Conservation (phyloP, 148 eudicot genomes). For the Rhododendron simsii region DNA sequence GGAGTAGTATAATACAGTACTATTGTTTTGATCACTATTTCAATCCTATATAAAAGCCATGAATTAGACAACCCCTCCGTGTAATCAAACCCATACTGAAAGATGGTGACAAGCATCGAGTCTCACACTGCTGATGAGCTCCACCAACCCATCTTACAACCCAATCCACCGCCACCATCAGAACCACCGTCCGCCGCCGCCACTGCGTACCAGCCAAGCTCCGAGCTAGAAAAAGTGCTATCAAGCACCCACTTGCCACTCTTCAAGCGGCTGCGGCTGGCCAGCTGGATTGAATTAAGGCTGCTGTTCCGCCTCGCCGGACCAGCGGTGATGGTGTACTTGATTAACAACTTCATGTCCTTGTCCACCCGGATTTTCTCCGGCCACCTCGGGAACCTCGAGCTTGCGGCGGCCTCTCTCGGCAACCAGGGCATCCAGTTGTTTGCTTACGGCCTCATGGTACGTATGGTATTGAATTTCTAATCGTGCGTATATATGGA, state of each 20-base stretch:
- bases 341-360: constrained; percentile 42
- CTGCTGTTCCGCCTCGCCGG: constrained; percentile 34
- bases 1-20: too few species aligned
- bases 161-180: background rate
- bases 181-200: background rate
- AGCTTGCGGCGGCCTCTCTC: constrained; percentile 51
- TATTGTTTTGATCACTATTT: background rate
- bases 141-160: background rate
- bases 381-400: constrained; percentile 64
- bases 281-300: constrained; percentile 30
- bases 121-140: background rate
- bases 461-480: constrained; percentile 5
- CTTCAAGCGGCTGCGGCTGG: constrained; percentile 20
- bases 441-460: constrained; percentile 62
- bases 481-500: background rate
- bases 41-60: background rate
- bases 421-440: constrained; percentile 57
- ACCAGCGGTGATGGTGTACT: constrained; percentile 52
- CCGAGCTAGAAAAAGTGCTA: constrained; percentile 31
- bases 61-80: background rate
- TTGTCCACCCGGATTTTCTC: constrained; percentile 52
- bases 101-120: constrained; percentile 1
- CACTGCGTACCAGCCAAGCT: background rate
- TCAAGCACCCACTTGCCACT: constrained; percentile 11
- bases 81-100: background rate